Evolutionary conservation across 2,329 filamentous ascomycete genomes (phyloP).

Genomic region (Leptographium lundbergii): DNA sequence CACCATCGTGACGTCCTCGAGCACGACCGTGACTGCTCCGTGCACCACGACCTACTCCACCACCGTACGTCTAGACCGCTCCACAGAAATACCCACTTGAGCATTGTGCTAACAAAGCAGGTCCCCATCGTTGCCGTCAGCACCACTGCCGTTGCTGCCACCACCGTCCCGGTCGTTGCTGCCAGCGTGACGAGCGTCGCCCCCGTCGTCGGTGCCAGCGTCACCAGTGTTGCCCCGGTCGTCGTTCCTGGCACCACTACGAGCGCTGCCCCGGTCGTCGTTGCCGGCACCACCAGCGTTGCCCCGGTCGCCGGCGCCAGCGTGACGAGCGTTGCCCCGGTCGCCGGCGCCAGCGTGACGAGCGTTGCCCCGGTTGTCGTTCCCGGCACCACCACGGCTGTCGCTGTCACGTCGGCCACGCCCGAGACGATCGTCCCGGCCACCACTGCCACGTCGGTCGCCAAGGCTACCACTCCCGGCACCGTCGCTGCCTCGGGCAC

Average conservation of each 20-base stretch:
- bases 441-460: conserved; percentile 5
- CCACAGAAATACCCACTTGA: no score
- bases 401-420: not conserved
- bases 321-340: no score
- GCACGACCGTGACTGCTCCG: conserved; percentile 27
- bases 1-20: conserved; percentile 29
- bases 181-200: no score
- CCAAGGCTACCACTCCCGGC: conserved; percentile 18
- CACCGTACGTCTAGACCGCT: not conserved
- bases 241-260: conserved; percentile 20
- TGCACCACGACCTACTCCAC: conserved; percentile 19
- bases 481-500: not conserved
- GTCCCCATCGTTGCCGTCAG: not conserved
- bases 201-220: not conserved
- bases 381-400: conserved; percentile 25
- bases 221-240: not conserved
- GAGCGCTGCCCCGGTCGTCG: no score
- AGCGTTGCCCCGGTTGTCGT: conserved; percentile 10
- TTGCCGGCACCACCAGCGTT: no score
- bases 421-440: not conserved
- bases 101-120: not conserved
- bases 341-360: no score
- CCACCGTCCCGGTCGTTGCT: no score
- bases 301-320: no score
- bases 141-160: not conserved